Conservation (phyloP, 129 eudicot genomes). For the Pittosporum tobira region DNA sequence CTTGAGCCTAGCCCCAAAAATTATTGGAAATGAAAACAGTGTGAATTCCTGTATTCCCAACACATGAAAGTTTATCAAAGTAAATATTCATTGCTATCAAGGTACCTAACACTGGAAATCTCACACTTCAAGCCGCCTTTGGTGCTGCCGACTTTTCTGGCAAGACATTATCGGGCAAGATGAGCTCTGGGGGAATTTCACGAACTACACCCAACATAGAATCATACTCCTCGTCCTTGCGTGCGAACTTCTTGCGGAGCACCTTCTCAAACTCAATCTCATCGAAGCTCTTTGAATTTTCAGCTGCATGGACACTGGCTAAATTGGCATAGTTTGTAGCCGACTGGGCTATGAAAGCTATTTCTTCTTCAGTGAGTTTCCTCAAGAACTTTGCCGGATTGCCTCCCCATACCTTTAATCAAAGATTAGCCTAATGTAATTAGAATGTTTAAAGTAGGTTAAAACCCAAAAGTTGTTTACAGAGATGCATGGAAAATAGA, state of each 20-base stretch:
- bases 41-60: conserved; percentile 11
- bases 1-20: conserved; percentile 46
- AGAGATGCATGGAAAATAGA: background rate
- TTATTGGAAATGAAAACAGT: conserved; percentile 35
- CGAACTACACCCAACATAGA: conserved; percentile 70
- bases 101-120: background rate
- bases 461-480: no score
- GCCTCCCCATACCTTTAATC: conserved; percentile 89
- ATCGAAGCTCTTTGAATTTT: conserved; percentile 66
- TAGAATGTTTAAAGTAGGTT: no score
- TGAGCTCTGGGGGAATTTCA: conserved; percentile 69
- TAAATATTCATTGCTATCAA: background rate
- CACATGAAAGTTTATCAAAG: conserved; percentile 7
- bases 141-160: conserved; percentile 44
- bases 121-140: conserved; percentile 32
- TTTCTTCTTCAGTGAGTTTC: conserved; percentile 94
- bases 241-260: conserved; percentile 72
- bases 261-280: conserved; percentile 71
- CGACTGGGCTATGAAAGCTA: conserved; percentile 76
- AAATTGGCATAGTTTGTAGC: conserved; percentile 69
- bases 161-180: conserved; percentile 48
- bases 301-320: conserved; percentile 92
- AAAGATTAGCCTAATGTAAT: background rate
- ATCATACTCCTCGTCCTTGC: conserved; percentile 66
- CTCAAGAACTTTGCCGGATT: conserved; percentile 91